Evolutionary conservation across 2,329 filamentous ascomycete genomes (phyloP), one percentile per base, ranked within the genome.

Genomic region (Scytalidium sp.): DNA sequence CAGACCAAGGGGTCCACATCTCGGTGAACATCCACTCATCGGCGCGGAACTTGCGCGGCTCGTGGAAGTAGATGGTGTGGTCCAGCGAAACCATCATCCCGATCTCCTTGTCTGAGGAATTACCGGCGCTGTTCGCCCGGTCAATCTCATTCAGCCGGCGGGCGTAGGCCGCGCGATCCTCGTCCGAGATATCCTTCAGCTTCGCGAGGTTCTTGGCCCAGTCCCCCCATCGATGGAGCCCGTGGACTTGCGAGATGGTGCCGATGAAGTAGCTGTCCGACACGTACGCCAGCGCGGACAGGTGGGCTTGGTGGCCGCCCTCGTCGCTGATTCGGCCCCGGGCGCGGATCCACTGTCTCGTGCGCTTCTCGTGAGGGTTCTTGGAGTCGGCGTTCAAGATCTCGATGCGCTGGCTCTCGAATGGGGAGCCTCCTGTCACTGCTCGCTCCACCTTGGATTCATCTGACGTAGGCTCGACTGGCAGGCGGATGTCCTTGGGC

Each of bases 231-330:
- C 88, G 79, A 80, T 88, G 92, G 29, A 97, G 77, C 50, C 83
- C 79, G 68, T 97, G 92, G 48, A 92, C 85, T 19, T 90, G 83
- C 22, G 85, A 77, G 7, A 97, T 83, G 2, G 92, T 97, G 36
- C 89, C 92, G 67, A 97, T 92, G 70, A 99, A 97, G 72, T 89
- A 94, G 64, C 81, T 88, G 70, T 97, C 93, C 21, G 85, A 90
- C 74, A 97, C 88, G 73, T 97, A 99, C 20, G 93, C 93, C 54
- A 99, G 76, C 8, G 94, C 94, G 32, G 82, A 87, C 29, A 97
- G 75, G 65, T 97, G 92, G 10, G 91, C 90, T 61, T 87, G 81
- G 56, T 86, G 82, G 1, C 90, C 90, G 19, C 89, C 90, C 3
- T 75, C 75, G 1, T 80, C 76, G 40, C 85, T 87, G 61, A 97